Evolutionary conservation across 352 stramenopile species (phyloP).

Genomic region (Phytophthora podocarpi): DNA sequence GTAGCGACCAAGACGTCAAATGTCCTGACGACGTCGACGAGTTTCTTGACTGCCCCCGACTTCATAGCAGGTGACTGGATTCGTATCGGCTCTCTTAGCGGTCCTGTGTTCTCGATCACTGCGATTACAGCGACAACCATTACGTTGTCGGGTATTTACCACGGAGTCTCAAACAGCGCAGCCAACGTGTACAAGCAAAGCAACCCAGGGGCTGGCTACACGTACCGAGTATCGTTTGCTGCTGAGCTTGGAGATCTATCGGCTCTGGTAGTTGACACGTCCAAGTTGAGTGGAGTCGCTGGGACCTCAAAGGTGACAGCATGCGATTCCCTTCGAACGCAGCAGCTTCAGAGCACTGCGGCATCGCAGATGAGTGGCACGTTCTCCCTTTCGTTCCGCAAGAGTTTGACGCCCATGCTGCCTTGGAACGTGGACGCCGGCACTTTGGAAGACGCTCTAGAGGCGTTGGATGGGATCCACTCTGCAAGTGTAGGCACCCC

Average conservation of each 20-base stretch:
- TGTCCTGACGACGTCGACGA: slow-evolving; percentile 57
- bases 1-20: slow-evolving; percentile 82
- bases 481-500: slow-evolving; percentile 61
- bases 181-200: slow-evolving; percentile 88
- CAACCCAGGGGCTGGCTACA: slow-evolving; percentile 50
- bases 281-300: slow-evolving; percentile 33
- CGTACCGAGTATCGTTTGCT: slow-evolving; percentile 77
- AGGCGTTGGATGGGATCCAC: slow-evolving; percentile 78
- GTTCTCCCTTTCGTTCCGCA: slow-evolving; percentile 86
- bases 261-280: slow-evolving; percentile 56
- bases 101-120: slow-evolving; percentile 88
- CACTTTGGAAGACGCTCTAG: slow-evolving; percentile 62
- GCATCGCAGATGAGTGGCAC: slow-evolving; percentile 68
- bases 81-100: slow-evolving; percentile 77
- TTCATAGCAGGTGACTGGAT: slow-evolving; percentile 94
- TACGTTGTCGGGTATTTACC: slow-evolving; percentile 89
- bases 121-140: slow-evolving; percentile 70
- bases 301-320: slow-evolving; percentile 69
- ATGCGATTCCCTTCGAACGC: slow-evolving; percentile 86
- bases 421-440: slow-evolving; percentile 59
- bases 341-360: slow-evolving; percentile 66
- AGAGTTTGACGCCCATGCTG: slow-evolving; percentile 74
- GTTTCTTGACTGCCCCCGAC: slow-evolving; percentile 49
- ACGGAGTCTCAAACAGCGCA: slow-evolving; percentile 49
- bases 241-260: slow-evolving; percentile 76